Evolutionary conservation across 805 yeast genomes (phyloP), one percentile per base, ranked within the genome.

Genomic region (Metschnikowia gruessii): DNA sequence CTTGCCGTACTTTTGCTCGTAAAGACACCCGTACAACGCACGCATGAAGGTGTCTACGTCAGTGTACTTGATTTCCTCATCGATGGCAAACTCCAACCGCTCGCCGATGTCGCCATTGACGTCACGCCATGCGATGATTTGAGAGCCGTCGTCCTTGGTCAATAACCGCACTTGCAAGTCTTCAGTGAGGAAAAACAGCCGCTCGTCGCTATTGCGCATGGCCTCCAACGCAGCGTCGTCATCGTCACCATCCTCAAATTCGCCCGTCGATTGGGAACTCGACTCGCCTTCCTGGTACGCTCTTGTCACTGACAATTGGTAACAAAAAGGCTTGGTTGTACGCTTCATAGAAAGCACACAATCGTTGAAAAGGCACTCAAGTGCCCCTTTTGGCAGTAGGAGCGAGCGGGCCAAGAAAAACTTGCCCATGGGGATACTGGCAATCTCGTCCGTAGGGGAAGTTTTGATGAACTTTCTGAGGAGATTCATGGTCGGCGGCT

Each of bases 91-190:
- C 64, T 90, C 95, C 64, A 85, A 89, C 52, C 74, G 68, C 59
- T 91, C 97, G 19, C 89, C 97, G 4, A 75, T 73, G 57, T 91
- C 97, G n/a, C 96, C 97, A 37, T 81, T 82, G 31, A 81, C 61
- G 62, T 94, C 96, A 12, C 69, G 74, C 98, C 98, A 92, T 0
- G 84, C 72, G 22, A 92, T 76, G 1, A 83, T 80, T 33, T 73
- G 67, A 3, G 76, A 68, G 1, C 83, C 86, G 31, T 80, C 78
- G 34, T 70, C 64, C 43, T 77, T 76, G 46, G 77, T 71, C 47
- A 71, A 72, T 46, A 77, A 73, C 48, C 80, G 74, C 41, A 91
- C 70, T 33, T 75, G 68, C 46, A 92, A 68, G 3, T 77, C 77
- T 49, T 79, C 80, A 53, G 80, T 80, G 26, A 94, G 76, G 28